phyloP scores from a whole-genome alignment of 2,329 filamentous ascomycete species.

The Hirsutella minnesotensis region DNA sequence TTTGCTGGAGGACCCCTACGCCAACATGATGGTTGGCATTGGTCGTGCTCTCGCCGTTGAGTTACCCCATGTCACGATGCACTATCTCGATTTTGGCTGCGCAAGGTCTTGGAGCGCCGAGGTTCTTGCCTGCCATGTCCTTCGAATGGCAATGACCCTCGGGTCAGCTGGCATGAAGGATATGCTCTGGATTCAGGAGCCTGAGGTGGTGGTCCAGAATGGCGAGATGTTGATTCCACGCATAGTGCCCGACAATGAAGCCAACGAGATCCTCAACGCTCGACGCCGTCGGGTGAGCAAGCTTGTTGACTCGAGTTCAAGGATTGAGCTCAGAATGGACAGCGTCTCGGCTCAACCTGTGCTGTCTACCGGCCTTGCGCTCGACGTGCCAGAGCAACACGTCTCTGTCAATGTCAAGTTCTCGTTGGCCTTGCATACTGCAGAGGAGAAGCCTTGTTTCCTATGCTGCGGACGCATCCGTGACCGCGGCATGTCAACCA shows the following conservation, averaged over 20 bases:
- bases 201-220: background rate
- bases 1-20: constrained; percentile 8
- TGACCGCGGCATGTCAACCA: background rate
- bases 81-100: constrained; percentile 1
- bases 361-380: background rate
- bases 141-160: background rate
- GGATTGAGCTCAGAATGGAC: background rate
- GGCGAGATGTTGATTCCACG: background rate
- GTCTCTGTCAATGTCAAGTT: background rate
- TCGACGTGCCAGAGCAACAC: background rate
- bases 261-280: constrained; percentile 1
- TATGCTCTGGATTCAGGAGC: constrained; percentile 1
- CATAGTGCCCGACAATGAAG: background rate
- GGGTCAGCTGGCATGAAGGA: background rate
- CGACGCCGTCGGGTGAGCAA: background rate
- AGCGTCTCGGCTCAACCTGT: background rate
- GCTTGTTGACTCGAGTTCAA: background rate
- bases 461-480: background rate
- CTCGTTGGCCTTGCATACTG: background rate
- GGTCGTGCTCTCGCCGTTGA: constrained; percentile 1
- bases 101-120: background rate
- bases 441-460: background rate
- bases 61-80: constrained; percentile 2
- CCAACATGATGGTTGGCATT: constrained; percentile 8
- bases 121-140: background rate